Conservation (phyloP, 1,284 basidiomycete species). For the Paramarasmius palmivorus region DNA sequence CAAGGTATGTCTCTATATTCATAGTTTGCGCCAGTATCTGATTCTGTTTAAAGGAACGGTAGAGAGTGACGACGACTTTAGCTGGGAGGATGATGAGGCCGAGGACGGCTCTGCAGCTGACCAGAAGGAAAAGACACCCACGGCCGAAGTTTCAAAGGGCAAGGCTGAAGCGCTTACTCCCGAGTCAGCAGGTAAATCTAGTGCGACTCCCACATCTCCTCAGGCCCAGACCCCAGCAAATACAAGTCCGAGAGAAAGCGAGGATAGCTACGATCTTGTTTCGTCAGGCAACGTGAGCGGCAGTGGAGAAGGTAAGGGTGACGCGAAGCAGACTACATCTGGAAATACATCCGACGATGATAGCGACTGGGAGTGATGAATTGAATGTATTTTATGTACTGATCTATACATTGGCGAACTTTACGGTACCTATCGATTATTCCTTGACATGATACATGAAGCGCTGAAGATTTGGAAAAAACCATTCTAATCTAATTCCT, state of each 20-base stretch:
- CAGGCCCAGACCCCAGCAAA: conserved; percentile 38
- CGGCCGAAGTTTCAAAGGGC: conserved; percentile 16
- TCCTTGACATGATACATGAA: too few species aligned
- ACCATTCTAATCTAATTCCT: too few species aligned
- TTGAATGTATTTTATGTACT: too few species aligned
- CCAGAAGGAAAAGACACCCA: conserved; percentile 24
- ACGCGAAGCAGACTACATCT: conserved; percentile 23
- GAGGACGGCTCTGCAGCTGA: conserved; percentile 36
- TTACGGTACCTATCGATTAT: too few species aligned
- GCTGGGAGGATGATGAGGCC: conserved; percentile 79
- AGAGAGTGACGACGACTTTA: conserved; percentile 75
- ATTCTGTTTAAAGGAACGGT: conserved; percentile 40
- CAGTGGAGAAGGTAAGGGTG: conserved; percentile 25
- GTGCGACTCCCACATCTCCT: conserved; percentile 25
- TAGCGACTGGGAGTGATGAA: conserved; percentile 75
- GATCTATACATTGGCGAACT: too few species aligned
- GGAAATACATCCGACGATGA: conserved; percentile 43
- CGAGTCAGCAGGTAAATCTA: conserved; percentile 11
- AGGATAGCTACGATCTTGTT: conserved; percentile 75
- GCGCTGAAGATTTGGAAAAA: too few species aligned
- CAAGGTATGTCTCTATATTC: conserved; percentile 52
- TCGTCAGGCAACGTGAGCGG: conserved; percentile 45
- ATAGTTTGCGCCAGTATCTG: conserved; percentile 11
- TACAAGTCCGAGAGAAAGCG: conserved; percentile 58
- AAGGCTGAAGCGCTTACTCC: conserved; percentile 2